Conservation (phyloP, 2,329 filamentous ascomycete genomes). For the Sporothrix sp. region DNA sequence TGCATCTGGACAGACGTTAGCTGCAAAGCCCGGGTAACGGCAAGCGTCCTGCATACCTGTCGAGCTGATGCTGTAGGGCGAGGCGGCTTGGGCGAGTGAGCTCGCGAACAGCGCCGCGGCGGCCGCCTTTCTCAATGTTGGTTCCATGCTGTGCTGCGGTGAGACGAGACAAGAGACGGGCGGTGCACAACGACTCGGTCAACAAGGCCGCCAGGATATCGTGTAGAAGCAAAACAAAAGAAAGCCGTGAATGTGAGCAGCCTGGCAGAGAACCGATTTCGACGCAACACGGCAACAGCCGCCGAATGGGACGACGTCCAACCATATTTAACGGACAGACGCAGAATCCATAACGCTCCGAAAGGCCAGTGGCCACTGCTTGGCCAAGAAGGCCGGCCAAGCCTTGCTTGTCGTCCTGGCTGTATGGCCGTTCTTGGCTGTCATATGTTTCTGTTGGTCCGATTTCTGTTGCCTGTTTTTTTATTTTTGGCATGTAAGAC, state of each 20-base stretch:
- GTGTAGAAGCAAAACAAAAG: no score
- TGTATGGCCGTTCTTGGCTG: no score
- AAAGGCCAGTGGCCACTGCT: conserved; percentile 3
- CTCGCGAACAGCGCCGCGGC: not conserved
- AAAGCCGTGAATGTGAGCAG: not conserved
- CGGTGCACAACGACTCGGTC: no score
- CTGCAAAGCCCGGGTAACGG: not conserved
- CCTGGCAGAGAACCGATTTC: not conserved
- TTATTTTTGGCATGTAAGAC: not conserved
- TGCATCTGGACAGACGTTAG: conserved; percentile 9
- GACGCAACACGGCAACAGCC: not conserved
- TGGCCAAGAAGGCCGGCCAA: conserved; percentile 10
- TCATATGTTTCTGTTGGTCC: not conserved
- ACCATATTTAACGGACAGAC: conserved; percentile 5
- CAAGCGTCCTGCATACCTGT: not conserved
- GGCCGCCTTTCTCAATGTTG: not conserved
- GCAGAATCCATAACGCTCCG: no score
- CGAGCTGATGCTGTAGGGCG: not conserved
- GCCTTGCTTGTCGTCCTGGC: conserved; percentile 4
- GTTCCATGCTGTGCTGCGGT: not conserved
- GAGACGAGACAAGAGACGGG: not conserved
- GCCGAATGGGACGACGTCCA: not conserved
- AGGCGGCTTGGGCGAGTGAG: not conserved
- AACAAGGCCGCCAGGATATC: no score
- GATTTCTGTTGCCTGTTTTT: not conserved